A percentile compares a stretch with the other conserved stretches of the same genome.
phyloP scores from a whole-genome alignment of 148 eudicot genomes.

The Suaeda aralocaspica region DNA sequence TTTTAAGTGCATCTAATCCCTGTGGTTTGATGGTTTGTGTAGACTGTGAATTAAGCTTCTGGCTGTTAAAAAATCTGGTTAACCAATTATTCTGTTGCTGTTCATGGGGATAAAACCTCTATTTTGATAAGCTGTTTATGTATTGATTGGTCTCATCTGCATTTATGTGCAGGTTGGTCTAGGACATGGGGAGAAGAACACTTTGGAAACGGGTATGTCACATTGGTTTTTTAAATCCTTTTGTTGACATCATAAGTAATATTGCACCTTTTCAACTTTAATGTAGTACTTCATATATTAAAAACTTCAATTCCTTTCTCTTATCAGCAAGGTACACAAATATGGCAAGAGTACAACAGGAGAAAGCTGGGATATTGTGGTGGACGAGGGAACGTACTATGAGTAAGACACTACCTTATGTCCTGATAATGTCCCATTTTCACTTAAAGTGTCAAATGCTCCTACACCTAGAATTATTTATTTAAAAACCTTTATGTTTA shows the following conservation, averaged over 20 bases:
- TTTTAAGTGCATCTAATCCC: too few species aligned
- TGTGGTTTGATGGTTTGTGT: too few species aligned
- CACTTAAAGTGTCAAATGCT: not conserved
- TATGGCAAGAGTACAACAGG: constrained; percentile 96
- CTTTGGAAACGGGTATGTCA: constrained; percentile 87
- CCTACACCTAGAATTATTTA: not conserved
- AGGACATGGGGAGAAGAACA: constrained; percentile 99
- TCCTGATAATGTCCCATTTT: not conserved
- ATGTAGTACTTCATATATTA: not conserved
- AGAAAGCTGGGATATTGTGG: constrained; percentile 95
- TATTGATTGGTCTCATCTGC: not conserved
- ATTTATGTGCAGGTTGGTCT: constrained; percentile 68
- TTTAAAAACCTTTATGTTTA: too few species aligned
- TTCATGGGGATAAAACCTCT: too few species aligned
- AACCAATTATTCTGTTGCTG: too few species aligned
- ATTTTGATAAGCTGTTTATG: not conserved
- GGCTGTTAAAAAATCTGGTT: too few species aligned
- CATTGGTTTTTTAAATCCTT: not conserved
- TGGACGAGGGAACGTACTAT: constrained; percentile 86
- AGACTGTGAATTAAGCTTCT: too few species aligned
- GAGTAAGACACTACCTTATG: constrained; percentile 52
- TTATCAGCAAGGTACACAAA: constrained; percentile 84
- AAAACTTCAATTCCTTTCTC: not conserved
- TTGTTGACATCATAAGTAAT: not conserved
- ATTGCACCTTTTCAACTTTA: not conserved